phyloP scores from a whole-genome alignment of 805 yeast species.

The Ogataea pini region DNA sequence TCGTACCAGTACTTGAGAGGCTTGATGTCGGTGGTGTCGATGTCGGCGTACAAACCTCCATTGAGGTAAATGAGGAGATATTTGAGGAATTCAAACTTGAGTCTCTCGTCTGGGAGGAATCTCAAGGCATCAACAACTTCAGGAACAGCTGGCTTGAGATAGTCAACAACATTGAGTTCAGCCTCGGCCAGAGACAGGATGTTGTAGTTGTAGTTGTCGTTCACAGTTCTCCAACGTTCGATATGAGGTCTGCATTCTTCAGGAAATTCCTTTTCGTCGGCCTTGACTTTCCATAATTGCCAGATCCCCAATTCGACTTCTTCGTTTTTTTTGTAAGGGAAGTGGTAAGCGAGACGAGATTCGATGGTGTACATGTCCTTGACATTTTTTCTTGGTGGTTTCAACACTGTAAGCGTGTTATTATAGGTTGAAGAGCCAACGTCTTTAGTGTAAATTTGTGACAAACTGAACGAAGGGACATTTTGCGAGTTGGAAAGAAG shows the following conservation, averaged over 20 bases:
- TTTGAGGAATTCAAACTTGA: slow-evolving; percentile 53
- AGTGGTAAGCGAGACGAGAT: slow-evolving; percentile 30
- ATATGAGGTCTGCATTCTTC: slow-evolving; percentile 32
- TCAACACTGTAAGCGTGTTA: slow-evolving; percentile 13
- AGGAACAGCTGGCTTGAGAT: slow-evolving; percentile 41
- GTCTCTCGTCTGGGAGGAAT: slow-evolving; percentile 50
- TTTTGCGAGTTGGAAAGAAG: slow-evolving; percentile 18
- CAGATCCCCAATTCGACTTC: slow-evolving; percentile 33
- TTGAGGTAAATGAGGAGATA: slow-evolving; percentile 48
- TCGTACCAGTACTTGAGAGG: slow-evolving; percentile 37
- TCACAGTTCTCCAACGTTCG: slow-evolving; percentile 36
- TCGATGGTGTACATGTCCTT: slow-evolving; percentile 34
- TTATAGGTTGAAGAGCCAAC: slow-evolving; percentile 19
- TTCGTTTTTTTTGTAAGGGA: slow-evolving; percentile 31
- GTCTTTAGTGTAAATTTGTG: slow-evolving; percentile 24
- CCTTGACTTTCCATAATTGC: slow-evolving; percentile 33
- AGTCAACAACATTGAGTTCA: slow-evolving; percentile 30
- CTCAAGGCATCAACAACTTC: slow-evolving; percentile 53
- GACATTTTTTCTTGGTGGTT: slow-evolving; percentile 30
- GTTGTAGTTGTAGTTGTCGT: slow-evolving; percentile 34
- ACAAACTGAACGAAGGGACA: slow-evolving; percentile 16
- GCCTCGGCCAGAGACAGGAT: slow-evolving; percentile 33
- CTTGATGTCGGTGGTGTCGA: slow-evolving; percentile 52
- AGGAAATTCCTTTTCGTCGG: slow-evolving; percentile 35
- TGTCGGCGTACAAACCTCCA: slow-evolving; percentile 60